Evolutionary conservation across 768 basidiomycete genomes (phyloP), one percentile per base, ranked within the genome.

Genomic region (Peribolospora kevripleyi): DNA sequence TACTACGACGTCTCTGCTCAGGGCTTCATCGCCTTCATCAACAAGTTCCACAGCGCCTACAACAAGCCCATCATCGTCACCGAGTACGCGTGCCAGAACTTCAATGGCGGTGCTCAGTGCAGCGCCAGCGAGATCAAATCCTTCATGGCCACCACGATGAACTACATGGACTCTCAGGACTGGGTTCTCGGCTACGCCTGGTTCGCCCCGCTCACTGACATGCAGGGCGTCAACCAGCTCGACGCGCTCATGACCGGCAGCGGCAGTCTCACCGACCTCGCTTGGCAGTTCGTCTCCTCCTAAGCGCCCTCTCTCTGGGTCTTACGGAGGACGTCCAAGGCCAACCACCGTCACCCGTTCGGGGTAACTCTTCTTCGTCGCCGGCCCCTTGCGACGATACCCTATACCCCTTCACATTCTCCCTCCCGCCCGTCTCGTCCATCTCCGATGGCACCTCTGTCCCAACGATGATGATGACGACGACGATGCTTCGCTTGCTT

Each of bases 81-180:
- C 45, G 59, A 60, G 42, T 67, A 67, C 58, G 65, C 64, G 50
- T 66, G 65, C 60, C 66, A 69, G 59, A 63, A 63, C 55, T 69
- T 65, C 58, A 64, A 64, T 57, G 64, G 61, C n/a, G 65, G 63
- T 11, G 61, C 66, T 45, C 68, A 69, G 61, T 67, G 67, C 55
- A 50, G 56, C 7, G 55, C 60, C 41, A 56, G 53, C 47, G 57
- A 66, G n/a, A 63, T 62, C 62, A 53, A 57, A 63, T 64, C 9
- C 43, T 14, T 7, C 42, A n/a, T 36, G n/a, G 9, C 38, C 5
- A 40, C 13, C 36, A 38, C 11, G 5, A 46, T 13, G 37, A 42
- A 25, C 58, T 48, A 42, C 14, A 37, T 50, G 50, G 59, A 51
- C 50, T 14, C 2, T 14, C 50, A 57, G 50, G 53, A 45, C 46